A percentile compares a stretch with the other conserved stretches of the same genome.
These are phyloP conservation scores for Allomyces macrogynus DNA, from an alignment of 192 early-diverging fungal species.

Conservation along the genomic window DNA sequence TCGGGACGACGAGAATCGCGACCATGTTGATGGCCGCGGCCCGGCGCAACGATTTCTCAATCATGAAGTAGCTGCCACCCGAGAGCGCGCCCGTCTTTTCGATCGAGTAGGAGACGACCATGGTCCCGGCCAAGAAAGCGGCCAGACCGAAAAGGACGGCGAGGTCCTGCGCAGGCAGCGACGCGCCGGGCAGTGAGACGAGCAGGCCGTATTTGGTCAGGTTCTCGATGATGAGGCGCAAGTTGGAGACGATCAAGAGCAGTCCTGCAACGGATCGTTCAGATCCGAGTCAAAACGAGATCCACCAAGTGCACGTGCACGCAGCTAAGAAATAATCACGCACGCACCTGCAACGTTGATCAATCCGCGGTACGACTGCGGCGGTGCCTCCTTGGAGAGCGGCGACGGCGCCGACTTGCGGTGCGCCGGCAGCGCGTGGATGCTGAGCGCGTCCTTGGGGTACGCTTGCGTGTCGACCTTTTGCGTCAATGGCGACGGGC, in stretches of 20 bases:
- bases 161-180: conserved; percentile 36
- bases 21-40: conserved; percentile 23
- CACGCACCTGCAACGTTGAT: conserved; percentile 46
- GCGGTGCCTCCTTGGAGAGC: conserved; percentile 62
- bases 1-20: conserved; percentile 33
- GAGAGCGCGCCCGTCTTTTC: conserved; percentile 26
- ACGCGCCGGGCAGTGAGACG: conserved; percentile 40
- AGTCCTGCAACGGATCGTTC: conserved; percentile 13
- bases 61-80: background rate
- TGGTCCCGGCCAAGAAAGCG: conserved; percentile 22
- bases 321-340: background rate
- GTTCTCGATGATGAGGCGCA: conserved; percentile 73
- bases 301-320: conserved; percentile 2
- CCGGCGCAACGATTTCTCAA: conserved; percentile 9
- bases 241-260: conserved; percentile 54
- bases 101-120: conserved; percentile 34
- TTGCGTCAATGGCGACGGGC: too few relatives aligned
- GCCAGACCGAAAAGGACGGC: conserved; percentile 24
- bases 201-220: conserved; percentile 73
- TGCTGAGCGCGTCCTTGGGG: background rate
- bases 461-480: background rate
- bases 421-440: conserved; percentile 38
- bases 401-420: conserved; percentile 41
- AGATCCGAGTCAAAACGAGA: conserved; percentile 2
- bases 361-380: conserved; percentile 70